Evolutionary conservation across 306 rosid genomes (phyloP).

Genomic region (Fragaria ananassa): DNA sequence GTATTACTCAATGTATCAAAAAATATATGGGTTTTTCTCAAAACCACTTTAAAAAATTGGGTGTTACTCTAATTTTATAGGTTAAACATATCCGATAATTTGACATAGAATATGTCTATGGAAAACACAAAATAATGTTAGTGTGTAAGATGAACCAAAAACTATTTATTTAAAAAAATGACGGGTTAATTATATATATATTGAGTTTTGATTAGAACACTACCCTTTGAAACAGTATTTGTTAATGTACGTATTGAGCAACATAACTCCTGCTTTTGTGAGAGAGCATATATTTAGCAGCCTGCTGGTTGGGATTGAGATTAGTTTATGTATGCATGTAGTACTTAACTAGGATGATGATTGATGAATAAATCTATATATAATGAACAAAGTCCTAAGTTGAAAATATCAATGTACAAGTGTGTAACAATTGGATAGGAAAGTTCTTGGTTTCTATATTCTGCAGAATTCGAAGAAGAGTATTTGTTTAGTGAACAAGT

Average conservation of each 20-base stretch:
- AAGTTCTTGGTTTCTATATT: conserved; percentile 16
- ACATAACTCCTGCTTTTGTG: conserved; percentile 15
- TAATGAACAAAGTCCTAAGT: not conserved
- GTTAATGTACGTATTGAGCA: not conserved
- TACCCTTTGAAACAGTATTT: not conserved
- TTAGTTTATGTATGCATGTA: not conserved
- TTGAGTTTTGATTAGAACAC: not conserved
- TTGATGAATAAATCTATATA: not conserved
- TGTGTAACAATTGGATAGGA: not conserved
- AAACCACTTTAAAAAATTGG: too few relatives aligned
- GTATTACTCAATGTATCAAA: too few relatives aligned
- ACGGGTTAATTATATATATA: too few relatives aligned
- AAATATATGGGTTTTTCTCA: too few relatives aligned
- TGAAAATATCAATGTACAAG: not conserved
- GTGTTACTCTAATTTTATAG: too few relatives aligned
- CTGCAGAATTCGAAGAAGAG: not conserved
- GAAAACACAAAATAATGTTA: too few relatives aligned
- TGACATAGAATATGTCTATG: too few relatives aligned
- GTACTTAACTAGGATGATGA: not conserved
- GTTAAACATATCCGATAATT: too few relatives aligned
- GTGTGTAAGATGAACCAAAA: too few relatives aligned
- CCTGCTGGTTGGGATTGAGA: not conserved
- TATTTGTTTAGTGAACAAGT: conserved; percentile 2
- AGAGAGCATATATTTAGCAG: not conserved
- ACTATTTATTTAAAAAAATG: too few relatives aligned